These are phyloP conservation scores for Mycena haematopus DNA, from an alignment of 768 basidiomycete species.

Conservation along the genomic window DNA sequence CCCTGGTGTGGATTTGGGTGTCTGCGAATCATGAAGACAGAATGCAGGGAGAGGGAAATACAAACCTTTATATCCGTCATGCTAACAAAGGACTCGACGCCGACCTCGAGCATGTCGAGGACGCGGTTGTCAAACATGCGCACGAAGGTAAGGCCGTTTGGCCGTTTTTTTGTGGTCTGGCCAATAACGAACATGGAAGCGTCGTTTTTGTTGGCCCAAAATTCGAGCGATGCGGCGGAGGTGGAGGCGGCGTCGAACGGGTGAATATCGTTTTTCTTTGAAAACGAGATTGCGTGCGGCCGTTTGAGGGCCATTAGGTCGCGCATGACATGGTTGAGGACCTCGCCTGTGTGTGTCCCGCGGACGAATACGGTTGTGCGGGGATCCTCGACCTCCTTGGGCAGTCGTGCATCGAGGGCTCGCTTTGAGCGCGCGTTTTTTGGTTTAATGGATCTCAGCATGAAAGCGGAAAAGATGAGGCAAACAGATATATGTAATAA, in stretches of 20 bases:
- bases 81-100: conserved; percentile 78
- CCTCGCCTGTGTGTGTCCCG: conserved; percentile 85
- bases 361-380: conserved; percentile 90
- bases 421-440: conserved; percentile 96
- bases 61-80: conserved; percentile 83
- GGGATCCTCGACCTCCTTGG: conserved; percentile 89
- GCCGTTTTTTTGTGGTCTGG: conserved; percentile 93
- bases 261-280: conserved; percentile 88
- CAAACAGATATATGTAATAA: no score
- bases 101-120: conserved; percentile 95
- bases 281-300: conserved; percentile 89
- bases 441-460: conserved; percentile 60
- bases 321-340: conserved; percentile 81
- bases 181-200: conserved; percentile 90
- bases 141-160: conserved; percentile 83
- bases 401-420: conserved; percentile 81
- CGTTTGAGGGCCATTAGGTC: conserved; percentile 95
- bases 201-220: conserved; percentile 95
- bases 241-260: conserved; percentile 83
- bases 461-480: background rate
- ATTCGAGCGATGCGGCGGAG: conserved; percentile 72
- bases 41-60: background rate
- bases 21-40: conserved; percentile 50
- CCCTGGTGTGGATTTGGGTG: conserved; percentile 86
- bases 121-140: conserved; percentile 87